Conservation (phyloP, 768 basidiomycete species). For the Boletus vinaceobasis region DNA sequence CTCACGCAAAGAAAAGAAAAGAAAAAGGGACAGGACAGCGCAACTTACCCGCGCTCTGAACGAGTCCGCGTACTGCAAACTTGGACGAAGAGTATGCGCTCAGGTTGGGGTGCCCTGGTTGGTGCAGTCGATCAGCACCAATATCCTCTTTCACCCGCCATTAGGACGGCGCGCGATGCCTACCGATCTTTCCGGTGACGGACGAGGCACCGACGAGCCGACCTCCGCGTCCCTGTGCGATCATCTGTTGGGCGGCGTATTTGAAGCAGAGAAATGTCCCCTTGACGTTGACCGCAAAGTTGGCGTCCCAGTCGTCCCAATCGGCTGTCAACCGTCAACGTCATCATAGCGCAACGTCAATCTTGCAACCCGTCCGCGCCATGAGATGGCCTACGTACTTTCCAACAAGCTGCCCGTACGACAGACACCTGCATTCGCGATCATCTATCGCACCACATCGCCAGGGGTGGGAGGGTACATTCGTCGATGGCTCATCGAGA, state of each 20-base stretch:
- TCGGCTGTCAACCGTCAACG: constrained; percentile 3
- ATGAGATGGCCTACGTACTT: not conserved
- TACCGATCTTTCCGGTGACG: not conserved
- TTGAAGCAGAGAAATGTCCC: constrained; percentile 28
- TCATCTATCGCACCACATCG: not conserved
- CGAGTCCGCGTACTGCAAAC: constrained; percentile 7
- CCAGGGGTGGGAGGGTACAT: not conserved
- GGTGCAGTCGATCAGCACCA: not conserved
- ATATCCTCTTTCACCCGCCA: not conserved
- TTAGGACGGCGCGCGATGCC: not conserved
- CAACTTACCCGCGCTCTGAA: constrained; percentile 17
- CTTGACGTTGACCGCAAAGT: constrained; percentile 15
- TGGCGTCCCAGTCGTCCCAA: constrained; percentile 26
- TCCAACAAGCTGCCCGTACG: constrained; percentile 1
- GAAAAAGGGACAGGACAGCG: not conserved
- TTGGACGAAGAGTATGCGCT: constrained; percentile 17
- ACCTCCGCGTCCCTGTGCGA: constrained; percentile 15
- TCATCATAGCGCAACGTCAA: not conserved
- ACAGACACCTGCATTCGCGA: constrained; percentile 13
- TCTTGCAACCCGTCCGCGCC: not conserved
- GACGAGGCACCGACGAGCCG: constrained; percentile 9
- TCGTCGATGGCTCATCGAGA: not conserved
- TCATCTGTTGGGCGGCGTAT: constrained; percentile 21
- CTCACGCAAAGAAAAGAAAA: not conserved
- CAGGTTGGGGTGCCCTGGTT: not conserved